Evolutionary conservation across 257 asterid genomes (phyloP).

Genomic region (Buddleja alternifolia): DNA sequence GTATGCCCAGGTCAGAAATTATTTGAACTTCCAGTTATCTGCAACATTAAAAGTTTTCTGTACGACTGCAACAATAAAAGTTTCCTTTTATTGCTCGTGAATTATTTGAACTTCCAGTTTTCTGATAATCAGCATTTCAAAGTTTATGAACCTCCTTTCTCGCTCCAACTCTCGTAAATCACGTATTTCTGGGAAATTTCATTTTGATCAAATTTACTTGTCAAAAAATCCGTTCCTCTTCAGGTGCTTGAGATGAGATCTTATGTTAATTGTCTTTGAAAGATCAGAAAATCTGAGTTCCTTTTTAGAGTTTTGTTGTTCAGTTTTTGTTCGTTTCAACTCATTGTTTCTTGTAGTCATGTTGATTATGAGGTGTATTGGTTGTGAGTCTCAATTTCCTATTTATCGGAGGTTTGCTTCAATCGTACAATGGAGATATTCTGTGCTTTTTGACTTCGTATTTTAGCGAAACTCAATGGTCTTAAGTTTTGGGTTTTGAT

Average conservation of each 20-base stretch:
- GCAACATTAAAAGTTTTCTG: too few species aligned
- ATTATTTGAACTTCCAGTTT: slow-evolving; percentile 16
- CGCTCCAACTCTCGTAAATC: background rate
- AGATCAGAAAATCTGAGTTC: background rate
- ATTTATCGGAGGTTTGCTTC: slow-evolving; percentile 7
- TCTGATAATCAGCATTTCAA: slow-evolving; percentile 1
- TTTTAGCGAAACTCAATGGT: slow-evolving; percentile 20
- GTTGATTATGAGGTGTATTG: slow-evolving; percentile 5
- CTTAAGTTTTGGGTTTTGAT: background rate
- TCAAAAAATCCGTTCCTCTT: too few species aligned
- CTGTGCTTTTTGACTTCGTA: background rate
- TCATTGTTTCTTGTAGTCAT: background rate
- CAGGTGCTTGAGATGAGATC: background rate
- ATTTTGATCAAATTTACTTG: background rate
- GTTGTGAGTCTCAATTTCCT: background rate
- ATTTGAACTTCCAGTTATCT: too few species aligned
- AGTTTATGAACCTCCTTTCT: slow-evolving; percentile 2
- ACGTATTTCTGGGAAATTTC: background rate
- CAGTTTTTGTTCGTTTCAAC: slow-evolving; percentile 12
- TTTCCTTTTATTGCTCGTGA: background rate
- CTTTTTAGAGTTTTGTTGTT: background rate
- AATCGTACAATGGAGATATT: slow-evolving; percentile 11
- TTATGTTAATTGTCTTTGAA: slow-evolving; percentile 7
- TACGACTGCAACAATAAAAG: background rate
- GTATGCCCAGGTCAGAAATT: slow-evolving; percentile 70